Evolutionary conservation across 495 filamentous ascomycete genomes (phyloP), one percentile per base, ranked within the genome.

Genomic region (Achaetomiella virescens): DNA sequence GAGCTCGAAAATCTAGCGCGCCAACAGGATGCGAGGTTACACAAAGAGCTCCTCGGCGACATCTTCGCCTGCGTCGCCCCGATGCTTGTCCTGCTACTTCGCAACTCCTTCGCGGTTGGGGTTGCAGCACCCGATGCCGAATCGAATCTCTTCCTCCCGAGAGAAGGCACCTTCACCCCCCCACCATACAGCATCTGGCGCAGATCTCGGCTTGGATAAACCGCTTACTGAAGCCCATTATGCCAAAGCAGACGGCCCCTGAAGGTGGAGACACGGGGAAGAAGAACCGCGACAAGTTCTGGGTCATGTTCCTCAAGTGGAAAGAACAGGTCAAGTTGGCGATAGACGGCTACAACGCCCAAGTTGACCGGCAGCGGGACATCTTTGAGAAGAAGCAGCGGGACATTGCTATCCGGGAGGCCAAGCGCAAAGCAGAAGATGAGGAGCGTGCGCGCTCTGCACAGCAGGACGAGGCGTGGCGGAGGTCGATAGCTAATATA

Each of bases 101-200:
- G 38, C 44, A 36, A 12, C 14, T 9, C 47, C 15, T 61, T 58
- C 12, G 53, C 27, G 17, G 41, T 62, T 0, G 62, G 62, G 15
- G 44, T 42, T 5, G 7, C n/a, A 1, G 35, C 54, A 11, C 18
- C 52, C 18, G 35, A 60, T 12, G 20, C 50, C n/a, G 44, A 48
- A 18, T 25, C 40, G 2, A 5, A 1, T 2, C n/a, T 20, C 11
- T 1, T 25, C 3, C 20, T 47, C 17, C 14, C 42, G 0, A 15
- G 18, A 2, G 55, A 55, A 31, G 46, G 52, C 1, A 17, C 27
- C 10, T 62, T 62, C 15, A 61, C 48, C 4, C 17, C 17, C 2
- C 29, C 2, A 59, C 56, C 7, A 14, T 60, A 2, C 40, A 47
- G 11, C 59, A 60, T 22, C 2, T 62, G 20, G 17, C 40, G 2